Evolutionary conservation across 1,284 basidiomycete species (phyloP).

Genomic region (Agroathelia rolfsii): DNA sequence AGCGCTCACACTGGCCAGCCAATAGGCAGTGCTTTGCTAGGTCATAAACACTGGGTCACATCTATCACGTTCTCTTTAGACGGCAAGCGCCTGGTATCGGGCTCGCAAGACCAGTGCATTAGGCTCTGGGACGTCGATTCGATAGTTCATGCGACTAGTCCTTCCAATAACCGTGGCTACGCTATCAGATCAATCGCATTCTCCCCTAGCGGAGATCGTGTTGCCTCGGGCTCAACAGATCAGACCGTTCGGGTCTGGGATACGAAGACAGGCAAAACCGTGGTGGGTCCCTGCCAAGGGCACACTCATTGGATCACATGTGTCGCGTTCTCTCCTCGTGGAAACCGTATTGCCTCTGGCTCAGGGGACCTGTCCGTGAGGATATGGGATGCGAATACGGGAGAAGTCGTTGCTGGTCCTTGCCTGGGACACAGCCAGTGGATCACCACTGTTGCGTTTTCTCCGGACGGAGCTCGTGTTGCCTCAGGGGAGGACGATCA

Average conservation of each 20-base stretch:
- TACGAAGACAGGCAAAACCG: conserved; percentile 1
- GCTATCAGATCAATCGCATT: no score
- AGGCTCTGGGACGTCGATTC: no score
- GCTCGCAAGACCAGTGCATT: conserved; percentile 8
- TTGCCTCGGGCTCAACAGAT: no score
- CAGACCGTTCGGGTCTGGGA: conserved; percentile 10
- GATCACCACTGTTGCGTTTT: conserved; percentile 8
- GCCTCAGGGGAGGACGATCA: conserved; percentile 12
- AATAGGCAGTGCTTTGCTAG: not conserved
- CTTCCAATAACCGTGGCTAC: no score
- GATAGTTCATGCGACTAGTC: no score
- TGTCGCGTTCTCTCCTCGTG: conserved; percentile 8
- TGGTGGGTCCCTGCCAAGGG: conserved; percentile 4
- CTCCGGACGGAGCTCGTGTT: conserved; percentile 12
- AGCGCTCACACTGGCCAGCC: conserved; percentile 7
- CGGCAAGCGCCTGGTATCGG: conserved; percentile 8
- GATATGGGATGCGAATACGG: conserved; percentile 9
- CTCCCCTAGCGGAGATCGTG: no score
- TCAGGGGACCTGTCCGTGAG: conserved; percentile 2
- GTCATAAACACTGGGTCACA: conserved; percentile 7
- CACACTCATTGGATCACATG: not conserved
- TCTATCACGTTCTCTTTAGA: conserved; percentile 10
- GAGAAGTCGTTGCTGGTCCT: conserved; percentile 9
- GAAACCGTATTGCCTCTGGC: conserved; percentile 7
- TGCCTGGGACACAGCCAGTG: conserved; percentile 14